Base-by-base conservation (phyloP, 2,329 filamentous ascomycete species). In the Mycogone perniciosa region DNA sequence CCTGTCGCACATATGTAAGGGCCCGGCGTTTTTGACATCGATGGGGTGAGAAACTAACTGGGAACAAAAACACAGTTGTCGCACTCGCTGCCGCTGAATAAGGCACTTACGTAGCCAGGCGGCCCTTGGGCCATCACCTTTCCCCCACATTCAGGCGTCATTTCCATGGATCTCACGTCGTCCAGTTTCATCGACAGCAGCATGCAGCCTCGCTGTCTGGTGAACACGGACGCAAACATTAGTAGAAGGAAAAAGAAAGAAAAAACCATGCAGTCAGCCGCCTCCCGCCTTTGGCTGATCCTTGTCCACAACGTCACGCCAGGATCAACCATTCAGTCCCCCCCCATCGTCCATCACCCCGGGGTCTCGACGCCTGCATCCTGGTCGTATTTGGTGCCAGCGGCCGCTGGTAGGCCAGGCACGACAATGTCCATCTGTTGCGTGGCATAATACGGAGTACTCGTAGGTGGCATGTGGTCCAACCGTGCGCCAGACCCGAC, bases 401-500 rank as follows among this genome's bases (percentile, higher is more conserved):
- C 20, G 20, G 20, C 20, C 20, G 20, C 20, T 20, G 20, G 20
- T 20, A 20, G 20, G 20, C 20, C 20, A 20, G 20, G 20, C 3
- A 20, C 20, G 20, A 20, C 20, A 20, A 20, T 20, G 33, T 35
- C 33, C 11, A 35, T 35, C 33, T 35, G 40, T 30, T 42, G 40
- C 40, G 40, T 42, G 40, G 26, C 40, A 30, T 42, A 20, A 20
- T 20, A n/a, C n/a, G n/a, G n/a, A n/a, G n/a, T n/a, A n/a, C n/a
- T n/a, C n/a, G 27, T 10, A 31, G 26, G 43, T 34, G 43, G 35
- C 43, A 45, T 31, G 31, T 45, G 43, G 50, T 35, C 50, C 47
- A 44, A 41, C 50, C 46, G 13, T 35, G 45, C 26, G 27, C 40
- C 40, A 42, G 40, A 33, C 51, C 46, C 31, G 26, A 42, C 20